phyloP scores from a whole-genome alignment of 2,329 filamentous ascomycete species.

The Pestalotiopsis sp. region DNA sequence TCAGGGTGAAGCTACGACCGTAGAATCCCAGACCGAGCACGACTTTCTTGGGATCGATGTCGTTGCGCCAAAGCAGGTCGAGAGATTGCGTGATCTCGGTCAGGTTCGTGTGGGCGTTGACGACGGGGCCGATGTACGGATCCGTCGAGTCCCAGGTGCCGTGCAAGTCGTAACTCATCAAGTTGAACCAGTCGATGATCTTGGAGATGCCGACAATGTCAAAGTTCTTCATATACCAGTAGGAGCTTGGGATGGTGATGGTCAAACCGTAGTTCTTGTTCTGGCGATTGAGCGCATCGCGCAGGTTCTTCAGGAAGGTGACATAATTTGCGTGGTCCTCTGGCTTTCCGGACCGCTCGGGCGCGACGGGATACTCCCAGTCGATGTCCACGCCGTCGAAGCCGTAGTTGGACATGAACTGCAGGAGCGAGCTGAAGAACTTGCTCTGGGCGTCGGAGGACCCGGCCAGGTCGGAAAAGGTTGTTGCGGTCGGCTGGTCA shows the following conservation, averaged over 20 bases:
- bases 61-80: constrained; percentile 8
- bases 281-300: constrained; percentile 15
- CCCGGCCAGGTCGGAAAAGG: constrained; percentile 28
- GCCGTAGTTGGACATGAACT: constrained; percentile 23
- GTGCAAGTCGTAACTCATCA: constrained; percentile 8
- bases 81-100: constrained; percentile 1
- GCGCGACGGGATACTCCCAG: constrained; percentile 12
- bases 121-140: not conserved
- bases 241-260: constrained; percentile 18
- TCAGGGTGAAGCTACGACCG: constrained; percentile 18
- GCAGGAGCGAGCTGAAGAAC: constrained; percentile 25
- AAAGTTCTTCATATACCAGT: constrained; percentile 31
- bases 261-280: constrained; percentile 12
- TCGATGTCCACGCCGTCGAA: constrained; percentile 18
- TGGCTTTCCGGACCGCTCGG: constrained; percentile 23
- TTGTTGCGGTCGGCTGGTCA: constrained; percentile 4
- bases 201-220: constrained; percentile 20
- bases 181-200: not conserved
- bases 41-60: constrained; percentile 2
- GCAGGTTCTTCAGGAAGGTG: constrained; percentile 23
- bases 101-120: constrained; percentile 7
- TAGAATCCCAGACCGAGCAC: constrained; percentile 12
- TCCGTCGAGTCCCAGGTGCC: constrained; percentile 7
- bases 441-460: constrained; percentile 12
- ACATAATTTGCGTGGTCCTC: constrained; percentile 24